phyloP scores from a whole-genome alignment of 2,329 filamentous ascomycete species.

The Colletotrichum filicis region DNA sequence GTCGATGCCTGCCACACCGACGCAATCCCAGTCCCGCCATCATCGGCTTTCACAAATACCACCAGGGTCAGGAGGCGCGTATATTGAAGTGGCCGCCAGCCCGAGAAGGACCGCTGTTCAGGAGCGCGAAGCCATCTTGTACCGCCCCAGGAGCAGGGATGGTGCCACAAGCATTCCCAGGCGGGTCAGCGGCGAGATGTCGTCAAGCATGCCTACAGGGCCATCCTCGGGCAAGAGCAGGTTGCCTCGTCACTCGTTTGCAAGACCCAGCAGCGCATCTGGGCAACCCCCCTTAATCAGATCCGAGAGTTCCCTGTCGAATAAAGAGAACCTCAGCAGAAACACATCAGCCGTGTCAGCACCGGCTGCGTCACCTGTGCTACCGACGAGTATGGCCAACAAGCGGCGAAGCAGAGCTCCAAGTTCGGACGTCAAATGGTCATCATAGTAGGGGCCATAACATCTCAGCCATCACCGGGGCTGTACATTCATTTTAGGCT shows the following conservation, averaged over 20 bases:
- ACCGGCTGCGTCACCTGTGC: constrained; percentile 30
- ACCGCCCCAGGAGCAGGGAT: constrained; percentile 55
- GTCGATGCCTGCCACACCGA: constrained; percentile 64
- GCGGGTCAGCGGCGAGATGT: constrained; percentile 53
- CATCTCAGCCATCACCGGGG: neutral
- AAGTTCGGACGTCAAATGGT: constrained; percentile 37
- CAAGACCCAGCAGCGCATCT: constrained; percentile 38
- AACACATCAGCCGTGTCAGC: constrained; percentile 33
- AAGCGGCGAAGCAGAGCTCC: constrained; percentile 36
- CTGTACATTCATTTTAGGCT: constrained; percentile 7
- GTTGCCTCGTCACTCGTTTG: constrained; percentile 49
- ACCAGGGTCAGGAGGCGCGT: constrained; percentile 50
- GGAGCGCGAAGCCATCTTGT: constrained; percentile 54
- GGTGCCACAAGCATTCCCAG: constrained; percentile 55
- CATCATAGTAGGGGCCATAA: constrained; percentile 12
- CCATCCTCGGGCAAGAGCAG: constrained; percentile 47
- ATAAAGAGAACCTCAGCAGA: constrained; percentile 49
- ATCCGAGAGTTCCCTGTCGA: constrained; percentile 52
- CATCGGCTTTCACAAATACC: constrained; percentile 46
- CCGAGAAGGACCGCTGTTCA: constrained; percentile 51
- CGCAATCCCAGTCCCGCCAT: constrained; percentile 47
- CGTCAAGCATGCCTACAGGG: constrained; percentile 32
- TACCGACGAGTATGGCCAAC: constrained; percentile 24
- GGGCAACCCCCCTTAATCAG: constrained; percentile 44
- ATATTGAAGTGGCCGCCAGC: constrained; percentile 64